Conservation (phyloP, 1,284 basidiomycete species). For the Cronartium ribicola region DNA sequence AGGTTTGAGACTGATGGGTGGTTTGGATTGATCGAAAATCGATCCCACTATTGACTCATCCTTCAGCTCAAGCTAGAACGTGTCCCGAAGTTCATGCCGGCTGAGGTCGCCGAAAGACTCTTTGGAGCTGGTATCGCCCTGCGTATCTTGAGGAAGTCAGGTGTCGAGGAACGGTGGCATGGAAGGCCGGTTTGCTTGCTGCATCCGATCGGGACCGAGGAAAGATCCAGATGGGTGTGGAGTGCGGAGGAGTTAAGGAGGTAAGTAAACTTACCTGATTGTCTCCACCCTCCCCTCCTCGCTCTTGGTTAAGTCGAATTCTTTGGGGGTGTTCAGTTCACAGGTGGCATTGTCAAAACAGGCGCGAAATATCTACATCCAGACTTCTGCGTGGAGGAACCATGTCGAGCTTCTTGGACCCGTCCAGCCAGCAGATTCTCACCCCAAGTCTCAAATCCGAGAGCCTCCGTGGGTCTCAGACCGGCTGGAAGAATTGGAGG, state of each 20-base stretch:
- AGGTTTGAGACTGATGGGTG: too few relatives aligned
- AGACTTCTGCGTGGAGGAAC: conserved; percentile 36
- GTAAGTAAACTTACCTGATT: conserved; percentile 8
- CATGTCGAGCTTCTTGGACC: background rate
- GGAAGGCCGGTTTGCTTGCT: conserved; percentile 27
- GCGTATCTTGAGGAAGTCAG: conserved; percentile 29
- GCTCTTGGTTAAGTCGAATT: background rate
- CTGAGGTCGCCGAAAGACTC: conserved; percentile 22
- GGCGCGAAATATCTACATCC: conserved; percentile 16
- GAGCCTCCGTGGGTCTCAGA: background rate
- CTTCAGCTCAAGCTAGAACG: conserved; percentile 27
- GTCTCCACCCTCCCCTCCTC: background rate
- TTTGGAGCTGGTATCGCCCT: conserved; percentile 35
- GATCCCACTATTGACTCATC: too few relatives aligned
- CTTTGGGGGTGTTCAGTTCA: background rate
- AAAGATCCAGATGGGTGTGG: conserved; percentile 34
- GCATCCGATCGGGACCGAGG: conserved; percentile 14
- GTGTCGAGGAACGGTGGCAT: background rate
- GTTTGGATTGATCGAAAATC: too few relatives aligned
- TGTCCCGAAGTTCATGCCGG: conserved; percentile 29
- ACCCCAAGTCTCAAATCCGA: background rate
- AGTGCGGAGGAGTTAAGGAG: conserved; percentile 15
- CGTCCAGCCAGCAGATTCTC: background rate
- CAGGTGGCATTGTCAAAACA: conserved; percentile 2
- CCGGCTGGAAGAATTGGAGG: conserved; percentile 11